These are phyloP conservation scores for Colletotrichum camelliae DNA, from an alignment of 2,329 filamentous ascomycete genomes.

Conservation along the genomic window DNA sequence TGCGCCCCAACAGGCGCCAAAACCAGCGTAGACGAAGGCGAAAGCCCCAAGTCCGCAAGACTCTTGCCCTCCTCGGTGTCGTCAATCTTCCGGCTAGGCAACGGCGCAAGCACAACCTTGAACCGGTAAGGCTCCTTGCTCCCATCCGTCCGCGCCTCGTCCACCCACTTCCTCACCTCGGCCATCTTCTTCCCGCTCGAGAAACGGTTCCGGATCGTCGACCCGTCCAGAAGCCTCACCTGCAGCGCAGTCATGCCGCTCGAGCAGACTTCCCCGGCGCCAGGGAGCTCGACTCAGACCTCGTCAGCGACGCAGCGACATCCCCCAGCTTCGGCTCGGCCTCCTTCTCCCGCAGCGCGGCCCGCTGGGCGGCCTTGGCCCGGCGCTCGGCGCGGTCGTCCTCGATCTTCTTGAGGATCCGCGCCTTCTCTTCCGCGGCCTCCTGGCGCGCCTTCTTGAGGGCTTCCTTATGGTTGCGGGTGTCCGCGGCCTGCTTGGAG, in stretches of 20 bases:
- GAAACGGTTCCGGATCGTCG: slow-evolving; percentile 77
- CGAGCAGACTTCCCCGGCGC: slow-evolving; percentile 28
- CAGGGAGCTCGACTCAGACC: slow-evolving; percentile 36
- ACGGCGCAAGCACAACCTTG: slow-evolving; percentile 80
- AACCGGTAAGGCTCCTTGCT: slow-evolving; percentile 74
- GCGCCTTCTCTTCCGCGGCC: slow-evolving; percentile 70
- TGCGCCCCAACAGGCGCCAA: slow-evolving; percentile 71
- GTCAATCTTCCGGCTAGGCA: slow-evolving; percentile 76
- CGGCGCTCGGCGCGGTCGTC: slow-evolving; percentile 75
- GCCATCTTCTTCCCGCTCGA: slow-evolving; percentile 63
- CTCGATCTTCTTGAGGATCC: slow-evolving; percentile 77
- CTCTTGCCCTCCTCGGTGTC: slow-evolving; percentile 74
- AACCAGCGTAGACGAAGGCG: slow-evolving; percentile 82
- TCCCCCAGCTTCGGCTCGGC: slow-evolving; percentile 31
- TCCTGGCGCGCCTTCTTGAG: slow-evolving; percentile 70
- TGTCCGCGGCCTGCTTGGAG: slow-evolving; percentile 32
- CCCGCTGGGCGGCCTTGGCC: slow-evolving; percentile 56
- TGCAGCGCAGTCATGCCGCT: slow-evolving; percentile 63
- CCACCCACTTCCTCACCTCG: slow-evolving; percentile 80
- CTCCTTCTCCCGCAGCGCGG: slow-evolving; percentile 40
- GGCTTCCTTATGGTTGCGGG: slow-evolving; percentile 55
- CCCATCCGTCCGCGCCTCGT: slow-evolving; percentile 62
- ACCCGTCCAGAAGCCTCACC: slow-evolving; percentile 84
- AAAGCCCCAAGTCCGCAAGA: slow-evolving; percentile 73
- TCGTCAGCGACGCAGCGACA: slow-evolving; percentile 32